These are phyloP conservation scores for Globisporangium abappressorium DNA, from an alignment of 352 stramenopile genomes.

Conservation along the genomic window DNA sequence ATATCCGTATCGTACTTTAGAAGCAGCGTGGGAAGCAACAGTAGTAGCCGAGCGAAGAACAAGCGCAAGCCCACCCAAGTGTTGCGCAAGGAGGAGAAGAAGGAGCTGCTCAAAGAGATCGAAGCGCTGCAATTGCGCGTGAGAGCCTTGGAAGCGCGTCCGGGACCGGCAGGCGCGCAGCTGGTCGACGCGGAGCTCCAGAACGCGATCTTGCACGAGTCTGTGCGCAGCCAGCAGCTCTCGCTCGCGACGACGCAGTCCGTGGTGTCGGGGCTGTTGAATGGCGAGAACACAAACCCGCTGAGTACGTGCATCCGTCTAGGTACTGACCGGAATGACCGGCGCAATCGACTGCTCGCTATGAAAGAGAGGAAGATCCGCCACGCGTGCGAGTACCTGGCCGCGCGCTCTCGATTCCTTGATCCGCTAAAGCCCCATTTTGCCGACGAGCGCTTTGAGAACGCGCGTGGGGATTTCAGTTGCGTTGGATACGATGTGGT, in stretches of 20 bases:
- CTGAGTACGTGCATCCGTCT: slow-evolving; percentile 47
- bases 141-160: slow-evolving; percentile 22
- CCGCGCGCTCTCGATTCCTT: slow-evolving; percentile 42
- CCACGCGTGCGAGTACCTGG: slow-evolving; percentile 32
- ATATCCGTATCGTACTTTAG: slow-evolving; percentile 17
- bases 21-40: slow-evolving; percentile 16
- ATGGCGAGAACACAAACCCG: slow-evolving; percentile 17
- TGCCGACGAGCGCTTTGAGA: slow-evolving; percentile 43
- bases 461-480: slow-evolving; percentile 37
- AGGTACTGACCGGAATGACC: slow-evolving; percentile 24
- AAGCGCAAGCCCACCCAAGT: not conserved
- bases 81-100: slow-evolving; percentile 28
- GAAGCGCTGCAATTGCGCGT: slow-evolving; percentile 33
- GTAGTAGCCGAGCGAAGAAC: slow-evolving; percentile 13
- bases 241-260: slow-evolving; percentile 33
- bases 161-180: slow-evolving; percentile 12
- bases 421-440: slow-evolving; percentile 30
- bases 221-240: slow-evolving; percentile 32
- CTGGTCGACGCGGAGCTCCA: slow-evolving; percentile 25
- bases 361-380: slow-evolving; percentile 38
- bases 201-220: slow-evolving; percentile 25
- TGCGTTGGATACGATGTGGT: slow-evolving; percentile 39
- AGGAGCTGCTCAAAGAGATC: slow-evolving; percentile 31
- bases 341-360: slow-evolving; percentile 25
- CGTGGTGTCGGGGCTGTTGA: slow-evolving; percentile 32